Evolutionary conservation across 176 grass and related monocot species (phyloP), one percentile per base, ranked within the genome.

Genomic region (Raddia distichophylla): DNA sequence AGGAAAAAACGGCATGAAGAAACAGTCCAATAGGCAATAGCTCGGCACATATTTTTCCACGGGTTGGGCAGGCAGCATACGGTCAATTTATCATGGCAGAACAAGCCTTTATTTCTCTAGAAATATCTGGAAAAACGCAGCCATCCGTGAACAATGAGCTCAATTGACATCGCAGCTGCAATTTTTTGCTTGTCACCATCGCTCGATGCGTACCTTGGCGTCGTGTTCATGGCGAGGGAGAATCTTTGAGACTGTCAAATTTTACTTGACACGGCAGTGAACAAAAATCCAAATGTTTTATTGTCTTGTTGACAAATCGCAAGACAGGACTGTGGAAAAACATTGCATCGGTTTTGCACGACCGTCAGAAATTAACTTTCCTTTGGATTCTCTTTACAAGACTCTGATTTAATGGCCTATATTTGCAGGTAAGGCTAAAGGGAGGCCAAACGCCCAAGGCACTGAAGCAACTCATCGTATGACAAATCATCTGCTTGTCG

Each of bases 401-500:
- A 62, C 67, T 44, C 15, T 37, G 11, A 5, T 53, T 27, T 27
- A 27, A 27, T 56, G 44, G 63, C 20, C 60, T 54, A 0, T 27
- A 27, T 27, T 0, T 78, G 73, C 74, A 90, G 88, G 79, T 90
- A 6, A 86, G 88, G 56, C 62, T 90, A 8, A 90, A 90, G 61
- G 79, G 83, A 62, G 79, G 79, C 34, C 83, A 90, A 14, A 86
- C 88, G 1, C 88, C 88, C 45, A 90, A 86, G 53, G 63, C 73
- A 7, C 54, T 90, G 74, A 90, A 86, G 88, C 83, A 90, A 66
- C 78, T 60, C 74, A 67, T 64, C 3, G 83, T 90, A 42, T 90
- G 78, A 90, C 71, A 10, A 10, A 60, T 43, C 60, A 0, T 2
- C 19, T 42, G 37, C 50, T 20, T 27, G 9, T 71, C 8, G 4